Conservation (phyloP, 2,329 filamentous ascomycete species). For the Aphanoascus verrucosus region DNA sequence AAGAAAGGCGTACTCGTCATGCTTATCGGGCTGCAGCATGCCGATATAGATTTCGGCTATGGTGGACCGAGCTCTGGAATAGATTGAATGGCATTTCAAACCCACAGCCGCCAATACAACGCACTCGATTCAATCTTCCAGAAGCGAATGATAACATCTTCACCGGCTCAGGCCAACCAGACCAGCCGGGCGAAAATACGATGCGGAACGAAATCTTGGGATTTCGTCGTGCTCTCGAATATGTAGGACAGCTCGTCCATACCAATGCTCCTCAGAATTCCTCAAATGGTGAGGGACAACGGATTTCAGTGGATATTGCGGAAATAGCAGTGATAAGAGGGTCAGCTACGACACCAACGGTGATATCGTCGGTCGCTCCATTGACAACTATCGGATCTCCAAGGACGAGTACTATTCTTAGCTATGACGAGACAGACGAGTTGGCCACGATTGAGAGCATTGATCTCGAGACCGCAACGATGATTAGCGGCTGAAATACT, state of each 20-base stretch:
- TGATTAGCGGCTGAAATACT: slow-evolving; percentile 13
- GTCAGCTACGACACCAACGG: slow-evolving; percentile 13
- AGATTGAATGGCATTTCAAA: slow-evolving; percentile 28
- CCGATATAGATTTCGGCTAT: slow-evolving; percentile 41
- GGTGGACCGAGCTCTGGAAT: slow-evolving; percentile 43
- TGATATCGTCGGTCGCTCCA: slow-evolving; percentile 19
- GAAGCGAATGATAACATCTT: not conserved
- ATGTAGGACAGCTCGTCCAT: slow-evolving; percentile 40
- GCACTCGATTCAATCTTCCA: not conserved
- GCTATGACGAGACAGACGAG: slow-evolving; percentile 21
- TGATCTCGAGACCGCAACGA: slow-evolving; percentile 17
- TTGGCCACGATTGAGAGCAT: slow-evolving; percentile 23
- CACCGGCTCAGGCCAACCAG: slow-evolving; percentile 30
- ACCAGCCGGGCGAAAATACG: slow-evolving; percentile 36
- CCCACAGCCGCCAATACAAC: not conserved
- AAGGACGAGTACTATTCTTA: slow-evolving; percentile 22
- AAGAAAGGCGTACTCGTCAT: slow-evolving; percentile 44
- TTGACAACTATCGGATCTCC: slow-evolving; percentile 23
- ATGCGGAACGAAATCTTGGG: slow-evolving; percentile 43
- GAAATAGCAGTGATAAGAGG: slow-evolving; percentile 12
- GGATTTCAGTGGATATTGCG: slow-evolving; percentile 11
- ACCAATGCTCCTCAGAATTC: not conserved
- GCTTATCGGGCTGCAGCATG: slow-evolving; percentile 46
- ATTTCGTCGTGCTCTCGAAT: slow-evolving; percentile 42
- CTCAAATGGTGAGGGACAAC: not conserved